Base-by-base conservation (phyloP, 1,284 basidiomycete species). In the Malassezia pachydermatis region DNA sequence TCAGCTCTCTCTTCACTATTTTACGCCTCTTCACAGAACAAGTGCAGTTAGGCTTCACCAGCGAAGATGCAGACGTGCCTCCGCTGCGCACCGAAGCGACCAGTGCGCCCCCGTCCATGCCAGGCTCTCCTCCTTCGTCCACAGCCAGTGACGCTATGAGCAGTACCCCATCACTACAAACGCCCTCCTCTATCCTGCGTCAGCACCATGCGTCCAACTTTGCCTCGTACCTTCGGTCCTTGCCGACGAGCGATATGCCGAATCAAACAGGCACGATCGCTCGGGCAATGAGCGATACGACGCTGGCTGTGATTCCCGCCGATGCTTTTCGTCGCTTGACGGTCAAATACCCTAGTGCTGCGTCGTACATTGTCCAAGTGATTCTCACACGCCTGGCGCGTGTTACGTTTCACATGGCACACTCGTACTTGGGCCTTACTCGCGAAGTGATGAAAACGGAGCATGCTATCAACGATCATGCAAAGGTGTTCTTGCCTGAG, bases 221-320 rank as follows among this genome's bases (percentile, higher is more conserved):
- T 29, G 27, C 23, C 20, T 35, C 47, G 25, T 5, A 32, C 7
- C 29, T 9, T 13, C 24, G 38, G 23, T 10, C 30, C 11, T 9
- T 22, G 22, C 10, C 17, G 32, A 33, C 11, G 17, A 13, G 3
- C 27, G 6, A 20, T 13, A n/a, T 29, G 19, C 19, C 28, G 11
- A 5, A 27, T 17, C 5, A 4, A 8, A 11, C 41, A 23, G 19
- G 63, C 5, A 62, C 65, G 83, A 3, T 96, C 25, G 90, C 89
- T 11, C 78, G 90, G 24, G 94, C 92, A 3, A 84, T 84, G 1
- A 84, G 86, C 46, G 92, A 99, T 68, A 88, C 87, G 4, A 96
- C 92, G 0, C 76, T 99, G 7, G 94, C 92, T n/a, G 92, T 98
- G 13, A 96, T 99, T 47, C 94, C 92, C 4, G 90, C 92, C 1